These are phyloP conservation scores for Wilhelminamyces savonicus DNA, from an alignment of 805 yeast species.

Conservation along the genomic window DNA sequence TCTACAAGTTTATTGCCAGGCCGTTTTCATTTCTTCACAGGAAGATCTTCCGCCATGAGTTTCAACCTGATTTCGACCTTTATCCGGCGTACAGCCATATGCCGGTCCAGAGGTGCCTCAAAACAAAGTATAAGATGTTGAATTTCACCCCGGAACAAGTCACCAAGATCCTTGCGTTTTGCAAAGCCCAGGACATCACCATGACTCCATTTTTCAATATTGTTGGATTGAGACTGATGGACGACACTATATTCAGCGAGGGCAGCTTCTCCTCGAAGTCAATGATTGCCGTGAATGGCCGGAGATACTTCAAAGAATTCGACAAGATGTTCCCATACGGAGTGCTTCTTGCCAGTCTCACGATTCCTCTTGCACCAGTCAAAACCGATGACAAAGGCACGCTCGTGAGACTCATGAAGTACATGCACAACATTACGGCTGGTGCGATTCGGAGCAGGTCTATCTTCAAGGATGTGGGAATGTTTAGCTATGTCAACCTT, in stretches of 20 bases:
- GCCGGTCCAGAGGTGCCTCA: neutral
- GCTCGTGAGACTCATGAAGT: conserved; percentile 2
- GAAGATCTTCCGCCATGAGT: neutral
- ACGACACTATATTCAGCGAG: conserved; percentile 3
- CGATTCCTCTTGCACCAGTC: neutral
- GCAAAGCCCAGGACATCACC: conserved; percentile 4
- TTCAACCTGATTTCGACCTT: conserved; percentile 1
- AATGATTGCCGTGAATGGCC: conserved; percentile 5
- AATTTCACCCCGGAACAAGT: conserved; percentile 3
- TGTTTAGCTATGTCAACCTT: conserved; percentile 2
- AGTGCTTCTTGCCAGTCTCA: conserved; percentile 1
- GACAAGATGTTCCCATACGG: conserved; percentile 2
- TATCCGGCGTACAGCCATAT: too few relatives aligned
- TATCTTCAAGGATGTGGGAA: conserved; percentile 2
- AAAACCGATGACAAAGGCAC: neutral
- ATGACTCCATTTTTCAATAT: conserved; percentile 7
- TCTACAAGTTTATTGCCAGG: too few relatives aligned
- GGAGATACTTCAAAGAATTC: conserved; percentile 2
- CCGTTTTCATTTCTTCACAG: neutral
- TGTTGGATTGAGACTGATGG: conserved; percentile 4
- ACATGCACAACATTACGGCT: conserved; percentile 1
- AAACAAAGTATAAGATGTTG: too few relatives aligned
- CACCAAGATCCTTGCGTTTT: conserved; percentile 1
- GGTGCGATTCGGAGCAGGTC: conserved; percentile 1
- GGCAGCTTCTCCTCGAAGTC: conserved; percentile 4